Evolutionary conservation across 176 grass and related monocot genomes (phyloP), one percentile per base, ranked within the genome.

Genomic region (Cenchrus fungigraminus): DNA sequence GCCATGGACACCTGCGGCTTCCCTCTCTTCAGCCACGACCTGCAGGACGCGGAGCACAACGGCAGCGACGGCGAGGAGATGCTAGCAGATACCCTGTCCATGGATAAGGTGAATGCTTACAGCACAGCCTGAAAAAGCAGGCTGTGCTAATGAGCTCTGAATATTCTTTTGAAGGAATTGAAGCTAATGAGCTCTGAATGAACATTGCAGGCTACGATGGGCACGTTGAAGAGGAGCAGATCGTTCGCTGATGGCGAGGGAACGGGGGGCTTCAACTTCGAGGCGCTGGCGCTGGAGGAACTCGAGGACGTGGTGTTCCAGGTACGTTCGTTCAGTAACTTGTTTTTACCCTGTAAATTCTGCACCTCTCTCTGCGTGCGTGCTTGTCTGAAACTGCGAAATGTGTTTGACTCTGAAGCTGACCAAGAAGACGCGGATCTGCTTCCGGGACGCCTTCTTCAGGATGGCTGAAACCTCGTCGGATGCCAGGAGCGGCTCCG

Each of bases 381-480:
- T 45, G 5, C 2, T 4, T 86, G 43, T 50, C 16, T 76, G 9
- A 74, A 59, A 77, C 50, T 0, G 74, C 55, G 45, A 80, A 73
- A 72, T 51, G 11, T 71, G 16, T 37, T 65, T 46, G 75, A 6
- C 46, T 78, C 62, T 85, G 79, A 77, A 96, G 94, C 76, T 96
- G 86, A 89, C 89, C 6, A 87, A 85, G 77, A 79, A 83, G 79
- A 89, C 89, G 29, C 71, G 94, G 57, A 79, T 93, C 46, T 96
- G 91, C 89, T 82, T 89, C 88, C 89, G 94, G 76, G 94, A 96
- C 70, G 87, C 94, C 62, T 96, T 93, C 67, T 93, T 93, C 84
- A 87, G 94, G 74, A 73, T 96, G 54, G 91, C 91, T 73, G 83
- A 89, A 51, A 84, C 80, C 73, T 91, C 94, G 0, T 91, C 94